Conservation (phyloP, 169 alveolate genomes). For the Eimeria zaria region DNA sequence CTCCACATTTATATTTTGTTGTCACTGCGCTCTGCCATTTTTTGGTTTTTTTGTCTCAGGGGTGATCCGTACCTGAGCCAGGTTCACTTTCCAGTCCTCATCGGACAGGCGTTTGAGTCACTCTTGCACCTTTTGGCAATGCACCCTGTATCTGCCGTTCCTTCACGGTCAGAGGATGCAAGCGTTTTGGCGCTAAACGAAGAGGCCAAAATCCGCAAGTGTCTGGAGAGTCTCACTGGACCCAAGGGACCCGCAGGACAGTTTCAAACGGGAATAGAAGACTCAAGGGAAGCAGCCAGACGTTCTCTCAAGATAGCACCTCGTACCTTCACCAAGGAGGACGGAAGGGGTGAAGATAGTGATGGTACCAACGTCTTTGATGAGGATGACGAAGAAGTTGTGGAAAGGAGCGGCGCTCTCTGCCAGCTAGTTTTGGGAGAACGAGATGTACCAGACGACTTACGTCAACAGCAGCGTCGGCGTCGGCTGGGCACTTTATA, state of each 20-base stretch:
- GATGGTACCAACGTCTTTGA: background rate
- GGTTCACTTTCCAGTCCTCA: constrained; percentile 35
- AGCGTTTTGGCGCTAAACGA: background rate
- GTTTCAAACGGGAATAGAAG: background rate
- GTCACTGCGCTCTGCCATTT: background rate
- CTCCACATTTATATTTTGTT: background rate
- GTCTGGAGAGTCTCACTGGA: background rate
- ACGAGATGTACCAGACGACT: background rate
- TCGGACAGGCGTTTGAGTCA: constrained; percentile 53
- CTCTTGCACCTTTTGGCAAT: constrained; percentile 33
- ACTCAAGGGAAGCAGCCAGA: background rate
- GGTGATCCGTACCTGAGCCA: constrained; percentile 51
- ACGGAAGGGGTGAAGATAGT: background rate
- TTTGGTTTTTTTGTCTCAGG: background rate
- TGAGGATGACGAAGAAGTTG: constrained; percentile 45
- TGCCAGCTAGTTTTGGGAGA: constrained; percentile 40
- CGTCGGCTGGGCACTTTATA: constrained; percentile 22
- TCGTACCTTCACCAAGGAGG: background rate
- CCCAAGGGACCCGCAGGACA: background rate
- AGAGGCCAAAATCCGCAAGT: constrained; percentile 7
- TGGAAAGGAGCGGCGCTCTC: constrained; percentile 45
- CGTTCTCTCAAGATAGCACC: background rate
- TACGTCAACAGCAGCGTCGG: background rate
- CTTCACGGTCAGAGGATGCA: background rate
- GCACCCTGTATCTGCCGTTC: background rate